These are phyloP conservation scores for Ceratocystis eucalypticola DNA, from an alignment of 2,329 filamentous ascomycete genomes.

Conservation along the genomic window DNA sequence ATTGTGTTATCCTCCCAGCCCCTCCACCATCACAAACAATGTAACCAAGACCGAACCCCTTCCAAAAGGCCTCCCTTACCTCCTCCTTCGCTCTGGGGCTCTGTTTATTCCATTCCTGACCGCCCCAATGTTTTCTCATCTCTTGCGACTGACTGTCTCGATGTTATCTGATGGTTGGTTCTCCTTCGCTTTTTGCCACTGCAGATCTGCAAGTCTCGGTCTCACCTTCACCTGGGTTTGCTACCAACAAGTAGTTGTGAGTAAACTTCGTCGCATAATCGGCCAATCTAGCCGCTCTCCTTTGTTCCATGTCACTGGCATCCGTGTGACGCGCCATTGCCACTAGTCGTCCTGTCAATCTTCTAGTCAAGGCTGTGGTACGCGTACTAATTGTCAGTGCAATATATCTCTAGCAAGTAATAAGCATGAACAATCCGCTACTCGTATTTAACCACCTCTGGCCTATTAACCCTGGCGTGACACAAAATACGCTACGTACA, in stretches of 20 bases:
- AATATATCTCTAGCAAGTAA: no score
- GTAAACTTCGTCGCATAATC: neutral
- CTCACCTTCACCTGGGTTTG: neutral
- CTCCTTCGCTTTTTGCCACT: conserved; percentile 1
- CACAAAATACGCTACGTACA: neutral
- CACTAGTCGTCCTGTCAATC: no score
- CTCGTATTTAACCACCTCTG: neutral
- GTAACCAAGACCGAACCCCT: neutral
- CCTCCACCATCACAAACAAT: neutral
- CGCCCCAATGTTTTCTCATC: neutral
- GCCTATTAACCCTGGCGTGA: neutral
- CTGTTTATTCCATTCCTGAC: neutral
- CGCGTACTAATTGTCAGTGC: no score
- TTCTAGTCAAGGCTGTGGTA: no score
- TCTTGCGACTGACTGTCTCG: neutral
- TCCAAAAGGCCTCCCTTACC: neutral
- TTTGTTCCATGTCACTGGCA: neutral
- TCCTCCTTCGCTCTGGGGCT: neutral
- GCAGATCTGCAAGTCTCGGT: conserved; percentile 1
- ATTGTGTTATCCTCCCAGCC: neutral
- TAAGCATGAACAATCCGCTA: no score
- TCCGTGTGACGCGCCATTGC: neutral
- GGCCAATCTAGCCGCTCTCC: neutral
- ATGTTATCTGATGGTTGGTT: neutral
- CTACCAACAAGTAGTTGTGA: neutral